Percentiles rank a stretch among this genome's conserved stretches.
phyloP scores from a whole-genome alignment of 345 rosid genomes.

The Euphorbia pulcherrima region DNA sequence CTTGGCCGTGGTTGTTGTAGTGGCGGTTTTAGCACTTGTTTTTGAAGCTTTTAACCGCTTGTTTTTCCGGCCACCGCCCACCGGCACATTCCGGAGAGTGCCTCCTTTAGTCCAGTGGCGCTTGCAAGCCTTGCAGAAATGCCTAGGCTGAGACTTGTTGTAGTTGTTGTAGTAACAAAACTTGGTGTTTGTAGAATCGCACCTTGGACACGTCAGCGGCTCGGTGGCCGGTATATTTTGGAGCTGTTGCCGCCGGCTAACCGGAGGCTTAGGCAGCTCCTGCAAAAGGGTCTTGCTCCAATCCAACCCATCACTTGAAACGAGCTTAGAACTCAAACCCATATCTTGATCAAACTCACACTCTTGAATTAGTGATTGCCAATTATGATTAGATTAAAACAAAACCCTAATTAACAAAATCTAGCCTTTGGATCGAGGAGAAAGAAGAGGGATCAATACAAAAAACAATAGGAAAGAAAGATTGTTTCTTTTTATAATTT shows the following conservation, averaged over 20 bases:
- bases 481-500: conserved; percentile 16
- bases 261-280: conserved; percentile 33
- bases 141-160: conserved; percentile 82
- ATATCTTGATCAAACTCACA: conserved; percentile 12
- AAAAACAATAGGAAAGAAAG: conserved; percentile 23
- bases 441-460: conserved; percentile 29
- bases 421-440: conserved; percentile 39
- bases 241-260: conserved; percentile 27
- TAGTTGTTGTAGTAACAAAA: conserved; percentile 92
- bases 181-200: conserved; percentile 85
- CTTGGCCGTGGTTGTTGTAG: neutral
- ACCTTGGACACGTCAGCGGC: conserved; percentile 78
- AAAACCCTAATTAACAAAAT: neutral
- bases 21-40: neutral
- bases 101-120: conserved; percentile 98
- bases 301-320: conserved; percentile 40
- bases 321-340: conserved; percentile 53
- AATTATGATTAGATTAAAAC: neutral
- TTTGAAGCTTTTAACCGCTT: conserved; percentile 46
- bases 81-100: conserved; percentile 76
- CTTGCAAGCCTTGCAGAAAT: conserved; percentile 86
- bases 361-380: too few species aligned
- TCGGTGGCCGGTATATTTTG: conserved; percentile 39
- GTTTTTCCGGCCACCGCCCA: conserved; percentile 83
- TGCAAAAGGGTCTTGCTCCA: conserved; percentile 46